phyloP scores from a whole-genome alignment of 306 rosid species.

The Luffa acutangula region DNA sequence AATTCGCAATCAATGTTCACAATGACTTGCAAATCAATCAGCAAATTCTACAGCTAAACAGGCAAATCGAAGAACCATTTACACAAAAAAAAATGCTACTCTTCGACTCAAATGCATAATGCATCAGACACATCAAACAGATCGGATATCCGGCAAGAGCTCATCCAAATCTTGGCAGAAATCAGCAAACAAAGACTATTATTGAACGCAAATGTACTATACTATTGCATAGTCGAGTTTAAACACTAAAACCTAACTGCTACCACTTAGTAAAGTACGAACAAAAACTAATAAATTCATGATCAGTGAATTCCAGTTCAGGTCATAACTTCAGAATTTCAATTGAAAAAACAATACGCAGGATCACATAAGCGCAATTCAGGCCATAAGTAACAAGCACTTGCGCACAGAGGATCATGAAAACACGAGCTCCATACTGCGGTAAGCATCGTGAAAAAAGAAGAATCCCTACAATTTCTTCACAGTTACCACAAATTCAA shows the following conservation, averaged over 20 bases:
- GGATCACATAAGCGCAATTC: not conserved
- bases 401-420: not conserved
- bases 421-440: not conserved
- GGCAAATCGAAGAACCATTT: not conserved
- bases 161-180: not conserved
- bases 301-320: not conserved
- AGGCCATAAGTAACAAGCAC: not conserved
- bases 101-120: not conserved
- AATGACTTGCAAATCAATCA: not conserved
- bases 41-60: slow-evolving; percentile 2
- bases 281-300: not conserved
- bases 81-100: not conserved
- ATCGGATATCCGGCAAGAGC: not conserved
- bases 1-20: not conserved
- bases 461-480: not conserved
- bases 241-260: not conserved
- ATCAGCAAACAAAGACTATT: not conserved
- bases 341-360: not conserved
- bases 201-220: not conserved
- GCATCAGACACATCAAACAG: not conserved
- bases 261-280: not conserved
- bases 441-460: not conserved
- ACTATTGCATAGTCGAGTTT: not conserved
- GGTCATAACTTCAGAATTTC: not conserved
- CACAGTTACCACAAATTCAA: not conserved